Evolutionary conservation across 2,329 filamentous ascomycete genomes (phyloP), one percentile per base, ranked within the genome.

Genomic region (Acrocalymma vagum): DNA sequence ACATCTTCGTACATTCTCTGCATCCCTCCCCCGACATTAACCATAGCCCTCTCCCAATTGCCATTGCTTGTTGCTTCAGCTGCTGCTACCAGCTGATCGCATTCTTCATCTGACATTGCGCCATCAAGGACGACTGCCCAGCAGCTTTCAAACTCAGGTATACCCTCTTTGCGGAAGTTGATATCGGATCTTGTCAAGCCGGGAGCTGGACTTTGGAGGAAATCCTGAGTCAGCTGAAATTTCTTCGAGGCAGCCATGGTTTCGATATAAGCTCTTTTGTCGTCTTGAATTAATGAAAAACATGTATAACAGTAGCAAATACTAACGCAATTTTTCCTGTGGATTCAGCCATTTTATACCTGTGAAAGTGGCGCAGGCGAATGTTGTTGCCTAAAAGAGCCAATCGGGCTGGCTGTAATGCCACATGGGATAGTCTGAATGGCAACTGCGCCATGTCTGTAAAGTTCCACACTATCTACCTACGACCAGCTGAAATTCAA

Each of bases 21-120:
- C 41, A 64, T 72, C 3, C 87, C 86, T 4, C 67, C 66, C 5
- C 87, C 87, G 16, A 82, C 65, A 60, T 87, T 87, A 42, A 92
- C 77, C 65, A 89, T 77, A 0, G 88, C 89, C 2, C 82, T 80
- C 33, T 78, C 74, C 89, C 88, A 93, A 1, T 73, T 49, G 18
- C 56, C 63, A 20, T 55, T 38, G 0, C 58, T 58, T 1, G 55
- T 65, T 29, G 63, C 56, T 44, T 69, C 65, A 1, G 61, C 65
- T 9, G 53, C 58, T 23, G 58, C 50, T 5, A 70, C 38, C 8
- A 71, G 39, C 14, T 44, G 45, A 10, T 60, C 51, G 39, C 88
- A 92, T 72, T 92, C 88, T 7, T 71, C 63, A n/a, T 75, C 71
- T 9, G 76, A 80, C 41, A 88, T 62, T n/a, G 84, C 78, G 45